Percentiles rank a stretch among this genome's conserved stretches.
Conservation (phyloP, 805 yeast genomes). For the Zygoascus biomembranicola region DNA sequence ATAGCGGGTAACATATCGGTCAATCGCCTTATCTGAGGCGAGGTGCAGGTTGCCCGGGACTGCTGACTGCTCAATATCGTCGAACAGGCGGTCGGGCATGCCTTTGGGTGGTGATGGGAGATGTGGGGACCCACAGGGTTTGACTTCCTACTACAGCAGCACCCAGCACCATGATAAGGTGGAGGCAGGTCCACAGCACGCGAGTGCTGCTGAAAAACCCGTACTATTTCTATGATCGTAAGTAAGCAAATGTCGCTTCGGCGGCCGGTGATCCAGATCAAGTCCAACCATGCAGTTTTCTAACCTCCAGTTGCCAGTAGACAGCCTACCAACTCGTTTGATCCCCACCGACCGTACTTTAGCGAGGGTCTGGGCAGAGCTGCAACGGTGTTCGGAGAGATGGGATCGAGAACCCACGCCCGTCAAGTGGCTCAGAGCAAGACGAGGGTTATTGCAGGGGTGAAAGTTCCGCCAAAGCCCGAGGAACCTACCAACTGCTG, state of each 20-base stretch:
- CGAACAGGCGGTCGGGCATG: conserved; percentile 8
- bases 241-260: conserved; percentile 9
- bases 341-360: conserved; percentile 4
- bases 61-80: conserved; percentile 15
- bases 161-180: background rate
- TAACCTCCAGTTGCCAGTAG: conserved; percentile 9
- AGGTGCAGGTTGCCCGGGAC: conserved; percentile 33
- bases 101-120: background rate
- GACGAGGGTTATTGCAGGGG: conserved; percentile 45
- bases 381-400: conserved; percentile 25
- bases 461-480: conserved; percentile 76
- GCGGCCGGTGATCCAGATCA: background rate
- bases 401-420: conserved; percentile 27
- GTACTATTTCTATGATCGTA: conserved; percentile 20
- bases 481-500: conserved; percentile 93
- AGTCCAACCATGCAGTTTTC: background rate
- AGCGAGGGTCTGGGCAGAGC: conserved; percentile 12
- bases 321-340: conserved; percentile 13
- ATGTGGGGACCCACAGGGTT: background rate
- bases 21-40: conserved; percentile 27
- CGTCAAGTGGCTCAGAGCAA: conserved; percentile 26
- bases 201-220: conserved; percentile 14
- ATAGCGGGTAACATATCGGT: conserved; percentile 27
- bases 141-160: background rate
- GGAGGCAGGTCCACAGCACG: conserved; percentile 4